Evolutionary conservation across 1,284 basidiomycete species (phyloP), one percentile per base, ranked within the genome.

Genomic region (Boletus calvinii): DNA sequence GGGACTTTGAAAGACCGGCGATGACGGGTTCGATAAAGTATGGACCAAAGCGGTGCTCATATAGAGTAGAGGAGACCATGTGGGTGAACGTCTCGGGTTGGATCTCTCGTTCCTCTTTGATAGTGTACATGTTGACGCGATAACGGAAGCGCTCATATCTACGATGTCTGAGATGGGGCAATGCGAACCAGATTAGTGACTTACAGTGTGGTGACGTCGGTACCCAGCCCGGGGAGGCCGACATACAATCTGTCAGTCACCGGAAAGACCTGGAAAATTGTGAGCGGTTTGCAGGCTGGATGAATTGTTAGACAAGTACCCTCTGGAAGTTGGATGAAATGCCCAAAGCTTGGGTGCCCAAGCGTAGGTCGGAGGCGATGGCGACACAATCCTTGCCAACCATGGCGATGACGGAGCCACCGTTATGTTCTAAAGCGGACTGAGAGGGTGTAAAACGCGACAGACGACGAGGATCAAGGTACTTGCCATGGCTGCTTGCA

Each of bases 341-440:
- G 38, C 92, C 89, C 63, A 97, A 74, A 11, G 91, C 85, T 70
- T 96, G 91, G 63, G 91, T 91, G 57, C 97, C 97, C 55, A 99
- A 77, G 58, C 97, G 85, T 62, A 98, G 72, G 75, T 99, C 97
- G 48, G 88, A 94, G 31, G 97, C 97, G 74, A 99, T 99, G 52
- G 96, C 97, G 54, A 99, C 97, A 72, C 97, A 99, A 67, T 95
- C 92, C 77, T 98, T 98, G 59, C 97, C 97, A 57, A 90, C 89
- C 94, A 99, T 99, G 75, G 97, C 97, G 73, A 99, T 84, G 64
- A 97, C 93, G 74, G 94, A 97, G 74, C 97, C 97, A 76, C 93
- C 93, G 78, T 95, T 95, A 61, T 85, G 81, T 75, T 92, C 81
- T 88, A 92, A 87, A 63, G 87, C 84, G 67, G 89, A 92, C 90